Conservation (phyloP, 2,329 filamentous ascomycete genomes). For the Cryphonectria japonica region DNA sequence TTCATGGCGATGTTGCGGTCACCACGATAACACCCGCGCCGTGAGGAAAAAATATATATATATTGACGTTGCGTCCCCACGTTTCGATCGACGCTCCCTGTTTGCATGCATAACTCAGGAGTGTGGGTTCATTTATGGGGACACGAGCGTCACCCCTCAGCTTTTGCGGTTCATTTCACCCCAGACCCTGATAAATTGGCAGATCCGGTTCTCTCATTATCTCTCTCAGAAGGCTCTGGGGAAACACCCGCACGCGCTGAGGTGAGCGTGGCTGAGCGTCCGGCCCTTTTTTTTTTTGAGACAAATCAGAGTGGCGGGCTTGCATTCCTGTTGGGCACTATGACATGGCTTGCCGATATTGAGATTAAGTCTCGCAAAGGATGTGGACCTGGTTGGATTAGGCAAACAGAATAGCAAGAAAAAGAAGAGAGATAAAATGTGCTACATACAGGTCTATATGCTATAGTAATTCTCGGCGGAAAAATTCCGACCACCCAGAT, state of each 20-base stretch:
- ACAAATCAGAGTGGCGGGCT: neutral
- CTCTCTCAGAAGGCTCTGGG: neutral
- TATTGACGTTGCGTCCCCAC: constrained; percentile 7
- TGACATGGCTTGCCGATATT: neutral
- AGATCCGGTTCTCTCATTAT: neutral
- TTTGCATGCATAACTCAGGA: constrained; percentile 7
- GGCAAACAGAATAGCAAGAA: neutral
- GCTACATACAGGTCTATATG: neutral
- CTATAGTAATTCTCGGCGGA: neutral
- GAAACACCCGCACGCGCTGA: neutral
- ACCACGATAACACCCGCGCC: neutral
- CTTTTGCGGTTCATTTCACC: neutral
- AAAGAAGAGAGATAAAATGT: neutral
- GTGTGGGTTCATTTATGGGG: constrained; percentile 15
- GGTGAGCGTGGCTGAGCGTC: neutral
- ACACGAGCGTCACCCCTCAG: constrained; percentile 9
- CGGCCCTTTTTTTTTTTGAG: neutral
- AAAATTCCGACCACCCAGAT: neutral
- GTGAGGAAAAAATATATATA: constrained; percentile 8
- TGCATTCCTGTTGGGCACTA: neutral
- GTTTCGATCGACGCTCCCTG: constrained; percentile 2
- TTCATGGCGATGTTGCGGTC: constrained; percentile 22
- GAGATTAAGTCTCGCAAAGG: neutral
- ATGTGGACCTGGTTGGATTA: neutral
- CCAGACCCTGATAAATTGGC: neutral